Evolutionary conservation across 805 yeast species (phyloP).

Genomic region (Starmerella bombi): DNA sequence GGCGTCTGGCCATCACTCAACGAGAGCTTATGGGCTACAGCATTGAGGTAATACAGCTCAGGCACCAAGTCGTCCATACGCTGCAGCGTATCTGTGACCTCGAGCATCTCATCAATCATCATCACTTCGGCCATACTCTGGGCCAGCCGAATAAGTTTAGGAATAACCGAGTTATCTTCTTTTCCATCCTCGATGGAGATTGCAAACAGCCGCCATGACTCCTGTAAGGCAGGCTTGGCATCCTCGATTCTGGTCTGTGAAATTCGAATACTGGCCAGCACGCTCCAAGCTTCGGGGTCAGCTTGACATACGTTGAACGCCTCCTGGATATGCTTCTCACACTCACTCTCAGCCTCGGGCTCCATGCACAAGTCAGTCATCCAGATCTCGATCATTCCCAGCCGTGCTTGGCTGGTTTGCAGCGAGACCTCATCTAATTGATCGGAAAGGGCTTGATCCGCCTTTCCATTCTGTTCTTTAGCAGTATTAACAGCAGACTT

Average conservation of each 20-base stretch:
- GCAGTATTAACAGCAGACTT: neutral
- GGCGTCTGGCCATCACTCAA: neutral
- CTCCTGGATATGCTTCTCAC: constrained; percentile 55
- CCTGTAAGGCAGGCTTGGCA: constrained; percentile 51
- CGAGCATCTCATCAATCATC: constrained; percentile 48
- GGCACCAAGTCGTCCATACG: constrained; percentile 75
- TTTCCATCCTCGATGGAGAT: constrained; percentile 26
- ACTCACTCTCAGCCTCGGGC: constrained; percentile 66
- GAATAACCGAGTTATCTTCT: constrained; percentile 37
- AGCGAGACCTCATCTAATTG: constrained; percentile 28
- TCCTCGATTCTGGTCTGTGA: constrained; percentile 69
- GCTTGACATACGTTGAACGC: constrained; percentile 41
- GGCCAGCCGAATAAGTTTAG: constrained; percentile 58
- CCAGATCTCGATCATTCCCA: constrained; percentile 79
- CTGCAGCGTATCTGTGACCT: constrained; percentile 51
- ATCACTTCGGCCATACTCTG: constrained; percentile 71
- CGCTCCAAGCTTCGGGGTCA: constrained; percentile 71
- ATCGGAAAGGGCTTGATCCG: neutral
- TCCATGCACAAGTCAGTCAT: constrained; percentile 97
- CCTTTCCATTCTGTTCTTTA: neutral
- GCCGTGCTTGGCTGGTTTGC: constrained; percentile 61
- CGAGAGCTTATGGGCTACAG: constrained; percentile 42
- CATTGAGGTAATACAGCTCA: constrained; percentile 74
- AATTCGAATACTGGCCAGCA: constrained; percentile 74
- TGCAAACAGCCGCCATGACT: constrained; percentile 65